phyloP scores from a whole-genome alignment of 805 yeast genomes.

The Candida railenensis region DNA sequence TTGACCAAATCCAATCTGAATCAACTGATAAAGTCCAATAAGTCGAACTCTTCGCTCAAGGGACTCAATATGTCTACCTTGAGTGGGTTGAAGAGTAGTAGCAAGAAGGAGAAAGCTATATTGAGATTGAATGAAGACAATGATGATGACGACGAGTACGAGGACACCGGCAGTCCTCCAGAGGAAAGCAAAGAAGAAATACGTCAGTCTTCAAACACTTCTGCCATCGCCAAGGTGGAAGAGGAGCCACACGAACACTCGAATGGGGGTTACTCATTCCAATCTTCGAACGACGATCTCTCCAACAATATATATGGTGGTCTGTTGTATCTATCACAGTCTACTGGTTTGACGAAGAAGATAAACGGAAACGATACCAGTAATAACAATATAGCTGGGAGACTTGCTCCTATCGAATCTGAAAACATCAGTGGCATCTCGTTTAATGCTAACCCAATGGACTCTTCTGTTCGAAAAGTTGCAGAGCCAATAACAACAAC shows the following conservation, averaged over 20 bases:
- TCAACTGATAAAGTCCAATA: slow-evolving; percentile 24
- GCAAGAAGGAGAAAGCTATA: slow-evolving; percentile 38
- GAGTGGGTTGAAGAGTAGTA: slow-evolving; percentile 36
- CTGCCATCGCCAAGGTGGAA: not conserved
- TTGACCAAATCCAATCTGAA: slow-evolving; percentile 24
- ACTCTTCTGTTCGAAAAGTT: slow-evolving; percentile 11
- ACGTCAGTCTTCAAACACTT: not conserved
- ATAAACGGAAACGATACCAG: slow-evolving; percentile 15
- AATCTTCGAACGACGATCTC: not conserved
- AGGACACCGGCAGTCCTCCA: slow-evolving; percentile 20
- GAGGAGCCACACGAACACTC: not conserved
- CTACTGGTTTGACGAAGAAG: slow-evolving; percentile 41
- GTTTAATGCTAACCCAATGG: slow-evolving; percentile 29
- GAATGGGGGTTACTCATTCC: not conserved
- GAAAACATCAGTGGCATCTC: slow-evolving; percentile 31
- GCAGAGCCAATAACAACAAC: slow-evolving; percentile 35
- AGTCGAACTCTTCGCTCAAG: slow-evolving; percentile 33
- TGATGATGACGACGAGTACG: slow-evolving; percentile 27
- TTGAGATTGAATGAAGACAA: slow-evolving; percentile 37
- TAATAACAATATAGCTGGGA: slow-evolving; percentile 4
- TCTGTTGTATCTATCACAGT: slow-evolving; percentile 40
- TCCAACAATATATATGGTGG: slow-evolving; percentile 38
- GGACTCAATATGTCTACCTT: slow-evolving; percentile 15
- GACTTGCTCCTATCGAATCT: not conserved
- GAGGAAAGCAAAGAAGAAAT: slow-evolving; percentile 10